Percentiles rank a stretch among this genome's conserved stretches.
Evolutionary conservation across 2,329 filamentous ascomycete species (phyloP).

Genomic region (Neonectria hederae): DNA sequence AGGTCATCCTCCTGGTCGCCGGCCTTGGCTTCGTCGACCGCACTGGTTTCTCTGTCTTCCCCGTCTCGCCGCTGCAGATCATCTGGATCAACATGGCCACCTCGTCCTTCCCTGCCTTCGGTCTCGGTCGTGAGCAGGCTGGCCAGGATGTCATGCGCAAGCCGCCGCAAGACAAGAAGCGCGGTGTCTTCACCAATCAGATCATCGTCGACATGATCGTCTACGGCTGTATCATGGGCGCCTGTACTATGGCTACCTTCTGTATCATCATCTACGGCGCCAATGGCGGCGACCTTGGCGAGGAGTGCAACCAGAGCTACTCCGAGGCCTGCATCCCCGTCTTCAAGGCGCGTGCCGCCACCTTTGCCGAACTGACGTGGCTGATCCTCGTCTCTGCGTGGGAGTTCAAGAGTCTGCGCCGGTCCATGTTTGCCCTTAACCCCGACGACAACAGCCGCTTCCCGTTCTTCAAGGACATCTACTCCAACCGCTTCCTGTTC

Average conservation of each 20-base stretch:
- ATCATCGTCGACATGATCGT: constrained; percentile 82
- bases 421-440: constrained; percentile 75
- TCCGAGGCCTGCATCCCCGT: constrained; percentile 66
- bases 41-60: constrained; percentile 80
- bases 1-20: constrained; percentile 82
- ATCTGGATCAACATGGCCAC: constrained; percentile 97
- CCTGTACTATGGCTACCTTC: constrained; percentile 71
- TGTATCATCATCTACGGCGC: constrained; percentile 70
- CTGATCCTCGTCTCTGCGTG: constrained; percentile 78
- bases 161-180: constrained; percentile 75
- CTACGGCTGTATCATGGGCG: constrained; percentile 81
- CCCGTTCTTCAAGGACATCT: constrained; percentile 70
- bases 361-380: constrained; percentile 79
- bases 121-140: constrained; percentile 81
- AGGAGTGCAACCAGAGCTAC: constrained; percentile 70
- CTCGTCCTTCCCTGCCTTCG: constrained; percentile 87
- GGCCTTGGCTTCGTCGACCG: constrained; percentile 84
- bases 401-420: constrained; percentile 79
- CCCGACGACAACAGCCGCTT: constrained; percentile 60
- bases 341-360: constrained; percentile 76
- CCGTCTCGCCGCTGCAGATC: constrained; percentile 85
- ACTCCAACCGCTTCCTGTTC: constrained; percentile 76
- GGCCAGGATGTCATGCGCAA: constrained; percentile 81
- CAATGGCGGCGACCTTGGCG: constrained; percentile 64
- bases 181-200: constrained; percentile 81